A percentile compares a stretch with the other conserved stretches of the same genome.
phyloP scores from a whole-genome alignment of 345 rosid genomes.

The Pelargonium nanum region DNA sequence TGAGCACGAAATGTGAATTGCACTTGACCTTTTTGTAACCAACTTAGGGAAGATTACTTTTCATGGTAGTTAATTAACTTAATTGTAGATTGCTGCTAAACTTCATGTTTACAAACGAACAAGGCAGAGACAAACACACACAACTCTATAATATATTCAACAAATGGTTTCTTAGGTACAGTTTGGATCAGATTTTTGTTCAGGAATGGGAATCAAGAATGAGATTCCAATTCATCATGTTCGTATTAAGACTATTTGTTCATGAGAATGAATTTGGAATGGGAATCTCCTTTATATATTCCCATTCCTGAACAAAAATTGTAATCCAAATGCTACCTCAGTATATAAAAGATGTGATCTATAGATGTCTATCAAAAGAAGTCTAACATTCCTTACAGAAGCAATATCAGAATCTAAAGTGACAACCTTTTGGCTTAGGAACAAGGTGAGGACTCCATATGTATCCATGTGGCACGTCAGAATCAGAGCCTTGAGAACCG shows the following conservation, averaged over 20 bases:
- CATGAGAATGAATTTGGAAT: too few relatives aligned
- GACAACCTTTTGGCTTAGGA: slow-evolving; percentile 95
- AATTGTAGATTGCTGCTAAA: background rate
- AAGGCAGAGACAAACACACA: background rate
- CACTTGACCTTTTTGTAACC: background rate
- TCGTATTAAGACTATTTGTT: too few relatives aligned
- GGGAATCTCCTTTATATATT: too few relatives aligned
- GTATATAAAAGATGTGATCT: background rate
- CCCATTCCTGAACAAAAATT: too few relatives aligned
- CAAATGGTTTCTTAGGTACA: background rate
- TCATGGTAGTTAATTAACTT: background rate
- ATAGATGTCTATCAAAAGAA: background rate
- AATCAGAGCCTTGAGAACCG: slow-evolving; percentile 87
- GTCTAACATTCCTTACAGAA: background rate
- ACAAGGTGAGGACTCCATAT: slow-evolving; percentile 99
- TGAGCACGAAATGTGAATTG: background rate
- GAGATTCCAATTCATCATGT: too few relatives aligned
- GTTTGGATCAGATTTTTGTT: too few relatives aligned
- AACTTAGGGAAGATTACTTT: background rate
- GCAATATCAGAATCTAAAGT: background rate
- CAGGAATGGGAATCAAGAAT: too few relatives aligned
- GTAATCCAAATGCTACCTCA: background rate
- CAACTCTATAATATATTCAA: background rate
- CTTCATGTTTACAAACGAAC: background rate
- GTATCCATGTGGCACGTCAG: slow-evolving; percentile 91